Conservation (phyloP, 2,329 filamentous ascomycete genomes). For the Fusarium papillatum region DNA sequence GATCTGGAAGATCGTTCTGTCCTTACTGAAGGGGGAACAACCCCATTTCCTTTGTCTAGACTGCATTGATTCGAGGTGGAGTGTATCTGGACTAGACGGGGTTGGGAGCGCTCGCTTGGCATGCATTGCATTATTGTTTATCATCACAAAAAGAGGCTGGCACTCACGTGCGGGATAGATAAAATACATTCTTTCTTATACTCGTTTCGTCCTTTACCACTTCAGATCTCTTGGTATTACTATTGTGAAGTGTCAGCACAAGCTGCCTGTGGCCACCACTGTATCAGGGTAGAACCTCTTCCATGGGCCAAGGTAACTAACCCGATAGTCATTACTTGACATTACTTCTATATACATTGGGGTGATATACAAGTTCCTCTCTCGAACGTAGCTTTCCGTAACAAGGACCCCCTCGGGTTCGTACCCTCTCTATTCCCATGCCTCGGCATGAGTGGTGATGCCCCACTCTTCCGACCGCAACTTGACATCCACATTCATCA, state of each 20-base stretch:
- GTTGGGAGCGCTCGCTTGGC: neutral
- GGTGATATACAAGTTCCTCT: neutral
- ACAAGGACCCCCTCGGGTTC: neutral
- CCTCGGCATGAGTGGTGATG: constrained; percentile 24
- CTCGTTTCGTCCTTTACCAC: neutral
- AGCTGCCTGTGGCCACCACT: neutral
- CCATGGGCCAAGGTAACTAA: neutral
- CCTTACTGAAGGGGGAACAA: neutral
- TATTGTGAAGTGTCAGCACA: neutral
- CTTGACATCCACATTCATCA: neutral
- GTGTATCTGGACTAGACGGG: neutral
- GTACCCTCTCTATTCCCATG: neutral
- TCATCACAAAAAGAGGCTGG: neutral
- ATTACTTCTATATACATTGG: neutral
- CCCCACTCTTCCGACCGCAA: constrained; percentile 31
- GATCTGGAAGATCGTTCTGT: neutral
- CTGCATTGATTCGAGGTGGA: neutral
- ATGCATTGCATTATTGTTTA: neutral
- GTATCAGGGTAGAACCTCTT: neutral
- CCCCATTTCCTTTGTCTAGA: neutral
- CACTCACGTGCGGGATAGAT: constrained; percentile 3
- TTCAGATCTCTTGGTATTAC: neutral
- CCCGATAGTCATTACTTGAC: neutral
- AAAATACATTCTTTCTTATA: neutral
- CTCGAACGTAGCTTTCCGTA: neutral